Percentiles rank a stretch among this genome's conserved stretches.
These are phyloP conservation scores for Pleurostoma richardsiae DNA, from an alignment of 2,329 filamentous ascomycete genomes.

Conservation along the genomic window DNA sequence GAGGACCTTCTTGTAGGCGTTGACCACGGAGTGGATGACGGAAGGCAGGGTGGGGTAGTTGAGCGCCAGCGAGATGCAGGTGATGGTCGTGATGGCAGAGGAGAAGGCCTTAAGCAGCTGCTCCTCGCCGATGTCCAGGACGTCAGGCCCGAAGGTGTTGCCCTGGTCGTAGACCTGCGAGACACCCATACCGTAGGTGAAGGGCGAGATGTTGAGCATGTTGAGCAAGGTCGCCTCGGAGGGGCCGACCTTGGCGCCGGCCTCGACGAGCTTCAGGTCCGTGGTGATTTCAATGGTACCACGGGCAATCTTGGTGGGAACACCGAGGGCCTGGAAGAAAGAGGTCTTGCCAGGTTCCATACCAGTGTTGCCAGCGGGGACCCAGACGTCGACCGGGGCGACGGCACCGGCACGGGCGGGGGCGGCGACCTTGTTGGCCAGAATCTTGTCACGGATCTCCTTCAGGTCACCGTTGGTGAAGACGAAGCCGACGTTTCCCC, in stretches of 20 bases:
- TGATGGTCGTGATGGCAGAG: constrained; percentile 79
- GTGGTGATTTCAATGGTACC: constrained; percentile 99
- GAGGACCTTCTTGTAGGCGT: constrained; percentile 95
- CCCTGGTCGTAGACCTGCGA: constrained; percentile 96
- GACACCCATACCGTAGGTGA: constrained; percentile 98
- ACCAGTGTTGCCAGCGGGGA: constrained; percentile 98
- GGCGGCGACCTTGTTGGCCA: constrained; percentile 94
- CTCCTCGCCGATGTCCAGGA: constrained; percentile 91
- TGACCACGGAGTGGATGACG: constrained; percentile 93
- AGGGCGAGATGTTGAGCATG: constrained; percentile 99
- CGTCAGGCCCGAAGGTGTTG: constrained; percentile 79
- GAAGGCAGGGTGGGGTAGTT: constrained; percentile 96
- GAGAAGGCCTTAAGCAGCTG: constrained; percentile 85
- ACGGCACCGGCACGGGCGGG: constrained; percentile 97
- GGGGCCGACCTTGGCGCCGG: constrained; percentile 88
- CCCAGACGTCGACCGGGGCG: constrained; percentile 86
- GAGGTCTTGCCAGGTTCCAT: constrained; percentile 99
- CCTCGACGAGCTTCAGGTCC: constrained; percentile 96
- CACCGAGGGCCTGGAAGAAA: constrained; percentile 99
- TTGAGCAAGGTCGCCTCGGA: constrained; percentile 98
- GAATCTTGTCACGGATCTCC: constrained; percentile 85
- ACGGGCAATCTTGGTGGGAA: constrained; percentile 99
- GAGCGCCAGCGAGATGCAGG: constrained; percentile 83
- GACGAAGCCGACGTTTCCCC: constrained; percentile 98
- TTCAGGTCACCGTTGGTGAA: constrained; percentile 99